A percentile compares a stretch with the other conserved stretches of the same genome.
phyloP scores from a whole-genome alignment of 306 rosid species.

The Cucurbita moschata region DNA sequence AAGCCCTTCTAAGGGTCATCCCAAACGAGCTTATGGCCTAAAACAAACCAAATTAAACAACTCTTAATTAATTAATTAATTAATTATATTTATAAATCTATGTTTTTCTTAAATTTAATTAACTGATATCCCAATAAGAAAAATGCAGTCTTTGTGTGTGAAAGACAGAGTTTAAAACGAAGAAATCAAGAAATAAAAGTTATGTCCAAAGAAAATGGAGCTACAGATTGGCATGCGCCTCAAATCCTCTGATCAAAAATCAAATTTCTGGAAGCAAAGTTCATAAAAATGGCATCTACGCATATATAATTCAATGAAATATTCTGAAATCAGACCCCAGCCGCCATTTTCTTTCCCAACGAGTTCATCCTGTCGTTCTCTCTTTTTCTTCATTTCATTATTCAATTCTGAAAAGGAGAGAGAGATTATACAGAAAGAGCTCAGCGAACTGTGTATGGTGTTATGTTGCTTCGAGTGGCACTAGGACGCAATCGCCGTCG shows the following conservation, averaged over 20 bases:
- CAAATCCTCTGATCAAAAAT: not conserved
- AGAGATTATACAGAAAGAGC: not conserved
- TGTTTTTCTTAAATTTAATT: no score
- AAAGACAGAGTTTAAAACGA: not conserved
- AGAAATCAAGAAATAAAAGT: not conserved
- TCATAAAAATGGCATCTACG: not conserved
- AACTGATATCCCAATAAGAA: no score
- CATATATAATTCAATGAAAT: not conserved
- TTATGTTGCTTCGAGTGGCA: slow-evolving; percentile 46
- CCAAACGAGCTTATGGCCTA: not conserved
- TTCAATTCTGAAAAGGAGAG: not conserved
- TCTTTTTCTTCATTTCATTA: not conserved
- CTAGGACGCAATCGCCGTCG: slow-evolving; percentile 39
- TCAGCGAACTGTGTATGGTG: slow-evolving; percentile 24
- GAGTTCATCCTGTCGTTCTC: slow-evolving; percentile 14
- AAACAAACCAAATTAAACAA: not conserved
- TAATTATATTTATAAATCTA: no score
- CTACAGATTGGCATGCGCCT: not conserved
- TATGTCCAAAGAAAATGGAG: not conserved
- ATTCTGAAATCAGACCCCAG: not conserved
- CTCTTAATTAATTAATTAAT: not conserved
- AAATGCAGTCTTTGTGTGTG: not conserved
- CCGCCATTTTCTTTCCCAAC: slow-evolving; percentile 12
- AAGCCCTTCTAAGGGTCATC: not conserved
- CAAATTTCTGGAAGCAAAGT: not conserved